These are phyloP conservation scores for Candida sakaeoensis DNA, from an alignment of 805 yeast genomes.

Conservation along the genomic window DNA sequence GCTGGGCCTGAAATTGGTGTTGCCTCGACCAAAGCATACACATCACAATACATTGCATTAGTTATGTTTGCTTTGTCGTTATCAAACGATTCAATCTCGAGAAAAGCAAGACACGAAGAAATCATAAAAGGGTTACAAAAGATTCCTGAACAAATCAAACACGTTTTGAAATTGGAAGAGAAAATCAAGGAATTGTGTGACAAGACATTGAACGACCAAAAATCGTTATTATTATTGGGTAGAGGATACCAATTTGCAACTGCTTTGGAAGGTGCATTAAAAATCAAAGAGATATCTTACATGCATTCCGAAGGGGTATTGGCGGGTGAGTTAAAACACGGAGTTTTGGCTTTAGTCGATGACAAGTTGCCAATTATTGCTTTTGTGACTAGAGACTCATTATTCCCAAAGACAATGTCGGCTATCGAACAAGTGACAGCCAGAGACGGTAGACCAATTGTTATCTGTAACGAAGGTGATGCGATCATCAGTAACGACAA, in stretches of 20 bases:
- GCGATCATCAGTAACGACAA: conserved; percentile 54
- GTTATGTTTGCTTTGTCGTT: conserved; percentile 96
- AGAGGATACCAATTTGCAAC: conserved; percentile 98
- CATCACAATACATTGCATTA: conserved; percentile 95
- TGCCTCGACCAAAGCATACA: conserved; percentile 98
- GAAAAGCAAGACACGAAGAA: conserved; percentile 69
- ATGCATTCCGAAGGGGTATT: conserved; percentile 99
- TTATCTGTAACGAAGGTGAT: conserved; percentile 83
- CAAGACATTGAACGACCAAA: conserved; percentile 68
- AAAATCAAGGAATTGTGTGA: conserved; percentile 74
- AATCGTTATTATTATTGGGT: conserved; percentile 86
- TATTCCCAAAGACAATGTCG: conserved; percentile 92
- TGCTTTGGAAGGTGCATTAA: conserved; percentile 97
- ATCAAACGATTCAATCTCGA: conserved; percentile 85
- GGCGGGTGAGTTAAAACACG: conserved; percentile 98
- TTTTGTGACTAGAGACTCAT: conserved; percentile 92
- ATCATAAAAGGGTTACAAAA: conserved; percentile 81
- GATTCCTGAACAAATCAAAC: conserved; percentile 82
- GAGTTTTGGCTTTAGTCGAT: conserved; percentile 95
- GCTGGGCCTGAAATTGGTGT: conserved; percentile 99
- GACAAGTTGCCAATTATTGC: conserved; percentile 91
- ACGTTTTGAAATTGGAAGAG: conserved; percentile 69
- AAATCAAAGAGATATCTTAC: conserved; percentile 96
- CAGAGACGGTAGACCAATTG: conserved; percentile 94
- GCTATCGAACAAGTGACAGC: conserved; percentile 97